Evolutionary conservation across 2,329 filamentous ascomycete genomes (phyloP), one percentile per base, ranked within the genome.

Genomic region (Alternaria arborescens): DNA sequence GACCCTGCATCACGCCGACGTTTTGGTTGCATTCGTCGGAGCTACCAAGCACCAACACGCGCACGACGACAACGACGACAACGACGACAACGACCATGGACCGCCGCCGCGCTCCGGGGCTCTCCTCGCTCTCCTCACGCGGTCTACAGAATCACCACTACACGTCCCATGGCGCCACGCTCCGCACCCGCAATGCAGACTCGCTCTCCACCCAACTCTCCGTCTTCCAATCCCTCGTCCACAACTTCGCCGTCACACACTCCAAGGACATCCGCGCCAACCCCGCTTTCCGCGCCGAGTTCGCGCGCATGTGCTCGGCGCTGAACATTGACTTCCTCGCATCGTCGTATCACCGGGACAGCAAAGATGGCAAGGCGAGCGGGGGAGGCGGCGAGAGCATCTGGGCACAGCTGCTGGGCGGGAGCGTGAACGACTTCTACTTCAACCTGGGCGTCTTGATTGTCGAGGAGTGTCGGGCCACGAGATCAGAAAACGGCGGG

Each of bases 401-500:
- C 60, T 98, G 95, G 94, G 91, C 93, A 8, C 94, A 97, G 82
- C 87, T 98, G 64, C 85, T 98, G 20, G 95, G 95, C 30, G 88
- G 91, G 61, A 93, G 89, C 71, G 94, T 99, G 69, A 97, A 97
- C 77, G 95, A 99, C 79, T 99, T 99, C 77, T 99, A 98, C 82
- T 98, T 98, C 79, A 94, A 97, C 82, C 88, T 99, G 46, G 95
- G 93, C 1, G 94, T 98, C n/a, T 87, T 92, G 51, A 91, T 98
- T 1, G 95, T 99, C 6, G 94, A 98, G 79, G 88, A 97, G 8
- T 99, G 95, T 76, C 86, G 93, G 6, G 88, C 90, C 53, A 97
- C 93, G 44, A 85, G 95, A 53, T 88, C 87, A 4, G 94, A 97
- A 80, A 99, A 99, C 77, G 95, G 95, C 7, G 95, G 95, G 0